A percentile compares a stretch with the other conserved stretches of the same genome.
Conservation (phyloP, 495 filamentous ascomycete species). For the Tuber aestivum region DNA sequence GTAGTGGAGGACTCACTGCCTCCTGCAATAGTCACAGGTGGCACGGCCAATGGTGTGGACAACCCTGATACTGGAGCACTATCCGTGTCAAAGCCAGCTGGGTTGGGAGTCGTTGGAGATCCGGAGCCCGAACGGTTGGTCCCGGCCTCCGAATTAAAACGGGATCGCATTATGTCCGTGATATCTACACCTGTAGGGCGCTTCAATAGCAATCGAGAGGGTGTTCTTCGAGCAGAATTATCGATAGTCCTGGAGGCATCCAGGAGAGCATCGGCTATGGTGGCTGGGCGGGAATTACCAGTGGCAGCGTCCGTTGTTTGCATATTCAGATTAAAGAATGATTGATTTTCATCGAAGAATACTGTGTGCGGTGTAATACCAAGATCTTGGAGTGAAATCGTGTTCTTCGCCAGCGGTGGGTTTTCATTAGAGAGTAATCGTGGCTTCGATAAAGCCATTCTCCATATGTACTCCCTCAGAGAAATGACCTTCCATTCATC, state of each 20-base stretch:
- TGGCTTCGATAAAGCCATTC: slow-evolving; percentile 63
- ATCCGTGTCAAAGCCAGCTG: slow-evolving; percentile 2
- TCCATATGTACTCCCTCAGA: slow-evolving; percentile 88
- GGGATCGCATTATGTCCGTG: slow-evolving; percentile 15
- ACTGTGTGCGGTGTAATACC: slow-evolving; percentile 77
- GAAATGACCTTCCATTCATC: slow-evolving; percentile 88
- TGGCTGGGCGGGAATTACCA: slow-evolving; percentile 54
- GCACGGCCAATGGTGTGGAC: slow-evolving; percentile 30
- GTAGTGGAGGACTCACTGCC: slow-evolving; percentile 28
- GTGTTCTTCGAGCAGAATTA: slow-evolving; percentile 55
- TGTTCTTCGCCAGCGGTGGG: slow-evolving; percentile 56
- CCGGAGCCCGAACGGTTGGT: slow-evolving; percentile 22
- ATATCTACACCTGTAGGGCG: slow-evolving; percentile 27
- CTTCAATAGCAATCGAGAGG: slow-evolving; percentile 37
- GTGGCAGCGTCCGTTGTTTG: slow-evolving; percentile 19
- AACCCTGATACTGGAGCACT: slow-evolving; percentile 13
- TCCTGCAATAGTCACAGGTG: slow-evolving; percentile 27
- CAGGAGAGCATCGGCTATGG: slow-evolving; percentile 81
- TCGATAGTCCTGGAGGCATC: slow-evolving; percentile 90
- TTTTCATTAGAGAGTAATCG: slow-evolving; percentile 49
- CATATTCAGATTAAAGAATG: slow-evolving; percentile 28
- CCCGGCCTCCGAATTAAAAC: slow-evolving; percentile 19
- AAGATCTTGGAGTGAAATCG: slow-evolving; percentile 64
- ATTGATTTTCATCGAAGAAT: slow-evolving; percentile 73
- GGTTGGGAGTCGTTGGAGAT: slow-evolving; percentile 32